These are phyloP conservation scores for Pichia sp. DNA, from an alignment of 1,139 yeast species.

Conservation along the genomic window DNA sequence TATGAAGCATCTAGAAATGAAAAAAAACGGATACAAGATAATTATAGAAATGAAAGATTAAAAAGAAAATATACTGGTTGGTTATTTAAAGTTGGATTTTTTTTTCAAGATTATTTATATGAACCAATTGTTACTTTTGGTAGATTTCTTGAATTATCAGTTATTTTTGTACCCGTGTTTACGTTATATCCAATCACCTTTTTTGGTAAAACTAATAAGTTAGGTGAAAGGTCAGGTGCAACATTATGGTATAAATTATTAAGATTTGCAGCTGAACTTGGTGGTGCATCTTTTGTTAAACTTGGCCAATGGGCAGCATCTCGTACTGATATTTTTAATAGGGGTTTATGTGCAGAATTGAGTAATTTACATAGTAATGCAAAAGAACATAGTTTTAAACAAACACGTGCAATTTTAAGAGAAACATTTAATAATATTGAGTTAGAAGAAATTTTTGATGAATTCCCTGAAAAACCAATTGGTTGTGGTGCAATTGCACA, in stretches of 20 bases:
- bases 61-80: conserved; percentile 28
- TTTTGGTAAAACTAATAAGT: conserved; percentile 43
- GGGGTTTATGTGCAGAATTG: conserved; percentile 70
- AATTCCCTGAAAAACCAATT: conserved; percentile 65
- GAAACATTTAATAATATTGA: conserved; percentile 49
- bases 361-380: conserved; percentile 79
- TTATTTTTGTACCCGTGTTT: conserved; percentile 66
- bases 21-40: conserved; percentile 33
- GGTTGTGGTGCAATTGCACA: conserved; percentile 99
- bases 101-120: conserved; percentile 45
- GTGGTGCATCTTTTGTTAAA: conserved; percentile 93
- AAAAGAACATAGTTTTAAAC: conserved; percentile 58
- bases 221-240: conserved; percentile 54
- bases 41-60: conserved; percentile 30
- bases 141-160: conserved; percentile 62
- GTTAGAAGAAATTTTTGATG: conserved; percentile 77
- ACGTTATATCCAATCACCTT: conserved; percentile 58
- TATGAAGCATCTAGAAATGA: conserved; percentile 57
- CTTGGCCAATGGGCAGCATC: conserved; percentile 99
- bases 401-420: conserved; percentile 54
- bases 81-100: conserved; percentile 36
- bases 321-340: conserved; percentile 89
- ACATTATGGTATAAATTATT: conserved; percentile 64
- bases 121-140: conserved; percentile 67
- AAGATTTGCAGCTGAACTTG: conserved; percentile 66